A percentile compares a stretch with the other conserved stretches of the same genome.
phyloP scores from a whole-genome alignment of 2,329 filamentous ascomycete species.

The Pleurostoma richardsiae region DNA sequence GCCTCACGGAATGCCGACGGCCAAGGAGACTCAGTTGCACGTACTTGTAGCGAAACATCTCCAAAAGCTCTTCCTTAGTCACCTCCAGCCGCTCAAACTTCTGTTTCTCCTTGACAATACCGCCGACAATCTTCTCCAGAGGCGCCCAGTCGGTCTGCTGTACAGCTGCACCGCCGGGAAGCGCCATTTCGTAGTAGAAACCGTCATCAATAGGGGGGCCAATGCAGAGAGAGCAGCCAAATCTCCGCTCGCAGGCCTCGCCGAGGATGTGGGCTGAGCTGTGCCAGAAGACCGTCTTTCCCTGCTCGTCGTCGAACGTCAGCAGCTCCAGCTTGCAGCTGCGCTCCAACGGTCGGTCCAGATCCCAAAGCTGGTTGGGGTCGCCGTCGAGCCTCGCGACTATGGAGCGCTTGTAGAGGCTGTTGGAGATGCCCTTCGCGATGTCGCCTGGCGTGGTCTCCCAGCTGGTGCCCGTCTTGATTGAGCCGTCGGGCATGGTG shows the following conservation, averaged over 20 bases:
- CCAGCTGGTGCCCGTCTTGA: conserved; percentile 75
- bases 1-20: too few species aligned
- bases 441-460: conserved; percentile 84
- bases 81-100: conserved; percentile 85
- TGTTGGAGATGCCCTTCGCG: conserved; percentile 77
- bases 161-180: conserved; percentile 66
- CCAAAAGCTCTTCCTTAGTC: conserved; percentile 83
- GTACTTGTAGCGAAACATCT: conserved; percentile 91
- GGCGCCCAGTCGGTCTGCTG: conserved; percentile 77
- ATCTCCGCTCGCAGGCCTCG: conserved; percentile 86
- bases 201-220: conserved; percentile 87
- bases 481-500: conserved; percentile 66
- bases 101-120: conserved; percentile 95
- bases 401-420: conserved; percentile 77
- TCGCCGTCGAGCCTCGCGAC: conserved; percentile 79
- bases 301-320: conserved; percentile 68
- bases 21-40: too few species aligned
- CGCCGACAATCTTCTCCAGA: conserved; percentile 72
- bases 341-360: conserved; percentile 83
- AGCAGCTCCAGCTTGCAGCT: conserved; percentile 82
- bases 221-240: conserved; percentile 88
- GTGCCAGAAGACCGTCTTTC: conserved; percentile 85
- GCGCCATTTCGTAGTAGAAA: conserved; percentile 97
- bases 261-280: conserved; percentile 78
- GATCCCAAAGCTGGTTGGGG: conserved; percentile 74